phyloP scores from a whole-genome alignment of 2,329 filamentous ascomycete genomes.

The Monosporascus sp. region DNA sequence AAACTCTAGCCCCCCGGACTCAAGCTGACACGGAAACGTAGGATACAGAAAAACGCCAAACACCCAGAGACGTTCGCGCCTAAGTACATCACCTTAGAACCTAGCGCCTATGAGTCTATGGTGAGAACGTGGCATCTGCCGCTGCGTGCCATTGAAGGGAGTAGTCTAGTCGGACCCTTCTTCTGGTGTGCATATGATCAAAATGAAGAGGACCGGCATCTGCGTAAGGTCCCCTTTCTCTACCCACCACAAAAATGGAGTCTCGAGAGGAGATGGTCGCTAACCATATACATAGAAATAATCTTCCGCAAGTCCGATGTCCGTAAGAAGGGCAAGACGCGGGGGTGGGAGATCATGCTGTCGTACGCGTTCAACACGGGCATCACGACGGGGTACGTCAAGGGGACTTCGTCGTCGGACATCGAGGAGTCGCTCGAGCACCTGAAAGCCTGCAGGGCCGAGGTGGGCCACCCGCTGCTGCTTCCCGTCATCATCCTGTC shows the following conservation, averaged over 20 bases:
- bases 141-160: conserved; percentile 53
- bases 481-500: conserved; percentile 55
- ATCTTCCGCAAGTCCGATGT: conserved; percentile 64
- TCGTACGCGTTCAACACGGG: conserved; percentile 50
- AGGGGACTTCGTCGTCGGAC: conserved; percentile 55
- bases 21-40: conserved; percentile 22
- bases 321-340: conserved; percentile 57
- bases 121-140: conserved; percentile 50
- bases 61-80: conserved; percentile 55
- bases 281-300: conserved; percentile 39
- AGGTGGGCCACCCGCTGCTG: conserved; percentile 54
- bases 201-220: conserved; percentile 50
- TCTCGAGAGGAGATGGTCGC: neutral
- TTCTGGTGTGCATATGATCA: conserved; percentile 57
- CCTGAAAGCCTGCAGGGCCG: conserved; percentile 41
- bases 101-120: conserved; percentile 51
- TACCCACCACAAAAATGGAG: no score
- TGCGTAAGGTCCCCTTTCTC: conserved; percentile 39
- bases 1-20: neutral
- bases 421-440: conserved; percentile 46
- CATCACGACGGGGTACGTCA: conserved; percentile 57
- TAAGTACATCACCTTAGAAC: conserved; percentile 47
- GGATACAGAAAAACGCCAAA: conserved; percentile 51
- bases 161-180: conserved; percentile 56
- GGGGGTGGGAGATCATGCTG: conserved; percentile 61